Evolutionary conservation across 768 basidiomycete species (phyloP).

Genomic region (Kwoniella dejecticola): DNA sequence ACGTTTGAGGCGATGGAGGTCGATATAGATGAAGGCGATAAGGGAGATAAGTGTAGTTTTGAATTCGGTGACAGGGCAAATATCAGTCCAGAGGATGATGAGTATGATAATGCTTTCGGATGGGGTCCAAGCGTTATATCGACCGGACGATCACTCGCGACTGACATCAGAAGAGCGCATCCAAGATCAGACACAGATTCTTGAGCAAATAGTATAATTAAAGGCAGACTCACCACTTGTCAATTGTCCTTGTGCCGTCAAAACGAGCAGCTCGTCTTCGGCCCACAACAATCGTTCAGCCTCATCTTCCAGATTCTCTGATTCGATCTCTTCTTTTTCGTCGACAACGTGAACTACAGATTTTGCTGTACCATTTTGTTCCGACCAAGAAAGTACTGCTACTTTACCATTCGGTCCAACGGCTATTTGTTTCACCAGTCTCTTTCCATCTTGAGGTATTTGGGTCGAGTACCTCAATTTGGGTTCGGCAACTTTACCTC

Average conservation of each 20-base stretch:
- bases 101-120: slow-evolving; percentile 29
- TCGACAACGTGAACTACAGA: slow-evolving; percentile 8
- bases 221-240: slow-evolving; percentile 16
- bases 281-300: slow-evolving; percentile 25
- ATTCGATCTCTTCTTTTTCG: slow-evolving; percentile 12
- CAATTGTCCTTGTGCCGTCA: slow-evolving; percentile 18
- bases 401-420: slow-evolving; percentile 32
- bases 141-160: slow-evolving; percentile 17
- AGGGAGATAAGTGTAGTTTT: slow-evolving; percentile 61
- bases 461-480: slow-evolving; percentile 27
- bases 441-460: slow-evolving; percentile 18
- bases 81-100: slow-evolving; percentile 50
- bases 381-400: slow-evolving; percentile 26
- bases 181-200: too few relatives aligned
- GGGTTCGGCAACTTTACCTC: slow-evolving; percentile 53
- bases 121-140: slow-evolving; percentile 32
- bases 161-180: background rate
- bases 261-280: slow-evolving; percentile 27
- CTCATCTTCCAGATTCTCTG: slow-evolving; percentile 4
- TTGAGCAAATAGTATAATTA: too few relatives aligned
- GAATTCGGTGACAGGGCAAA: slow-evolving; percentile 69
- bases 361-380: slow-evolving; percentile 8
- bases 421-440: slow-evolving; percentile 35
- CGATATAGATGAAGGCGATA: slow-evolving; percentile 13
- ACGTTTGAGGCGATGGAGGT: slow-evolving; percentile 51